phyloP scores from a whole-genome alignment of 2,329 filamentous ascomycete species.

The Lachnellula willkommii region DNA sequence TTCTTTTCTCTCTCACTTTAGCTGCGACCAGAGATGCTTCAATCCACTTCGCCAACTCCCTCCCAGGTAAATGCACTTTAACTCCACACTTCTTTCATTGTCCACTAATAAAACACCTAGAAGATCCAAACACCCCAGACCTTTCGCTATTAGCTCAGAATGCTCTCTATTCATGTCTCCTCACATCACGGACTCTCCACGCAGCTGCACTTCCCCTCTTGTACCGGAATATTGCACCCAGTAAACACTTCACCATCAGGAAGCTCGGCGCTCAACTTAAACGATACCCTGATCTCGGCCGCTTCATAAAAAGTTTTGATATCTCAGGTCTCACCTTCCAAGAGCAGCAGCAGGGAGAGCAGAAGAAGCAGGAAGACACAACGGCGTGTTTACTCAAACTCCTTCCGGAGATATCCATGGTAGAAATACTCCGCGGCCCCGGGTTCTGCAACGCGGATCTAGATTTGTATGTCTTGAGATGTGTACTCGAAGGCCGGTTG shows the following conservation, averaged over 20 bases:
- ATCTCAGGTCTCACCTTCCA: background rate
- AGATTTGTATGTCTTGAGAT: conserved; percentile 1
- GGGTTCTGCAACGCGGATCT: background rate
- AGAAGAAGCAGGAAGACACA: background rate
- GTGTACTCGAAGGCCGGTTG: background rate
- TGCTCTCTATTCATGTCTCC: background rate
- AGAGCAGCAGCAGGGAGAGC: background rate
- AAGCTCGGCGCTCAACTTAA: background rate
- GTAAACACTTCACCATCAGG: background rate
- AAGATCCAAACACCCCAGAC: background rate
- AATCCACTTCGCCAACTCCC: background rate
- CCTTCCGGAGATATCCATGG: background rate
- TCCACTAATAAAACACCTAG: background rate
- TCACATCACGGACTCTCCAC: background rate
- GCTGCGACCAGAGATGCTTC: background rate
- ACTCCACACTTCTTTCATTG: background rate
- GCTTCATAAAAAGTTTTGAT: background rate
- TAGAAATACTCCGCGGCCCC: background rate
- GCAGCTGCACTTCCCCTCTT: background rate
- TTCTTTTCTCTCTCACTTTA: background rate
- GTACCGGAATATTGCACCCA: background rate
- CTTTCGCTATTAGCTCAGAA: background rate
- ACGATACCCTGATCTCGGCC: background rate
- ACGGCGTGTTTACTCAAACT: background rate
- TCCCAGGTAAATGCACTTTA: background rate